Conservation (phyloP, 2,329 filamentous ascomycete species). For the Cadophora malorum region DNA sequence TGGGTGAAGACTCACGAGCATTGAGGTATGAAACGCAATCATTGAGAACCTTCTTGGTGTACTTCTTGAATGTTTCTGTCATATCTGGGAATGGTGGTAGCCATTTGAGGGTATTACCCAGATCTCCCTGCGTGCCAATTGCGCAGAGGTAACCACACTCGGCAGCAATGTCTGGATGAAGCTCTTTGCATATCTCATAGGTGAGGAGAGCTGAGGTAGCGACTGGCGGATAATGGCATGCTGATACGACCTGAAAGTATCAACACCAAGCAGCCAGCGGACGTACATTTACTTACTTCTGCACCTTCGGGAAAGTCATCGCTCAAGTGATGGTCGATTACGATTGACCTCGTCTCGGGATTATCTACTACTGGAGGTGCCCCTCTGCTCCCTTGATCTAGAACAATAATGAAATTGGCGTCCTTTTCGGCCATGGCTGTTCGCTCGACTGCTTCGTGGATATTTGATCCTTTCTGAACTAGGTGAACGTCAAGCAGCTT, state of each 20-base stretch:
- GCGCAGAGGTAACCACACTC: conserved; percentile 66
- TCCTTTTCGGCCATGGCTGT: conserved; percentile 55
- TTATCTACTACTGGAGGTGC: conserved; percentile 59
- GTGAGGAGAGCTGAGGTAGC: conserved; percentile 69
- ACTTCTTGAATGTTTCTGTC: conserved; percentile 61
- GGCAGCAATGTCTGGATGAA: conserved; percentile 57
- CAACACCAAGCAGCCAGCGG: background rate
- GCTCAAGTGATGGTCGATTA: conserved; percentile 69
- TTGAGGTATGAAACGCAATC: conserved; percentile 69
- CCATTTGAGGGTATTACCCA: conserved; percentile 71
- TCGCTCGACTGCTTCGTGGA: conserved; percentile 62
- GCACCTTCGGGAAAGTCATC: conserved; percentile 60
- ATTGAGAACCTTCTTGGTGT: conserved; percentile 67
- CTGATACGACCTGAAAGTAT: conserved; percentile 60
- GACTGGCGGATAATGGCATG: conserved; percentile 68
- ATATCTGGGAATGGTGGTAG: conserved; percentile 70
- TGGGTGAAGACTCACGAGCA: conserved; percentile 50
- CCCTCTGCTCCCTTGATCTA: conserved; percentile 68
- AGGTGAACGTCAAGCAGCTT: conserved; percentile 63
- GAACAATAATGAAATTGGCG: conserved; percentile 65
- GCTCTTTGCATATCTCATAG: conserved; percentile 64
- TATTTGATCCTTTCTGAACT: conserved; percentile 62
- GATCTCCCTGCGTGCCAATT: conserved; percentile 70
- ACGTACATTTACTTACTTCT: conserved; percentile 28
- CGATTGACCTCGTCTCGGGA: conserved; percentile 55